Evolutionary conservation across 495 filamentous ascomycete species (phyloP).

Genomic region (Podospora conica): DNA sequence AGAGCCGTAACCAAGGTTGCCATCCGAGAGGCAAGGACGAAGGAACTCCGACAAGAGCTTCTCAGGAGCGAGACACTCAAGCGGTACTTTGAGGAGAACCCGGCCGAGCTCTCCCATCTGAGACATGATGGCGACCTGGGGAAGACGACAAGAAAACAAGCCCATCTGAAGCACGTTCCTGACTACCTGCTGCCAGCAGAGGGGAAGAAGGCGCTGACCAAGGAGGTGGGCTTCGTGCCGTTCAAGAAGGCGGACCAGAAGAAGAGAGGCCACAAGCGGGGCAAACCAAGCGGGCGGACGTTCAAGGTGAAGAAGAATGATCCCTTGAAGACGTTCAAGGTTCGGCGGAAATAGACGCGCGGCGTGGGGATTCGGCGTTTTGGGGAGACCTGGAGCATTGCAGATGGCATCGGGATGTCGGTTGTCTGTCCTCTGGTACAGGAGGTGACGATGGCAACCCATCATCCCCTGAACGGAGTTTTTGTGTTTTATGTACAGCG

Average conservation of each 20-base stretch:
- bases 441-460: neutral
- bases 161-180: slow-evolving; percentile 91
- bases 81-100: slow-evolving; percentile 96
- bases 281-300: slow-evolving; percentile 55
- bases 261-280: slow-evolving; percentile 69
- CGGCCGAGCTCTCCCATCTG: slow-evolving; percentile 75
- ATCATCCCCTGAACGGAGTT: neutral
- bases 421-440: neutral
- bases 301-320: slow-evolving; percentile 57
- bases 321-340: slow-evolving; percentile 87
- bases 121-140: slow-evolving; percentile 86
- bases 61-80: slow-evolving; percentile 89
- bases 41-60: slow-evolving; percentile 82
- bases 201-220: slow-evolving; percentile 60
- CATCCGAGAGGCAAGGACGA: slow-evolving; percentile 79
- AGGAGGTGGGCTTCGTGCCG: slow-evolving; percentile 65
- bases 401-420: neutral
- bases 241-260: slow-evolving; percentile 57
- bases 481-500: neutral
- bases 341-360: slow-evolving; percentile 30
- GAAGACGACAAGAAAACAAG: slow-evolving; percentile 62
- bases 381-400: neutral
- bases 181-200: slow-evolving; percentile 86
- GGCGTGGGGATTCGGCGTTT: neutral
- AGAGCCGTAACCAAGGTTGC: slow-evolving; percentile 75